A percentile compares a stretch with the other conserved stretches of the same genome.
Evolutionary conservation across 2,329 filamentous ascomycete species (phyloP).

Genomic region (Coleophoma cylindrospora): DNA sequence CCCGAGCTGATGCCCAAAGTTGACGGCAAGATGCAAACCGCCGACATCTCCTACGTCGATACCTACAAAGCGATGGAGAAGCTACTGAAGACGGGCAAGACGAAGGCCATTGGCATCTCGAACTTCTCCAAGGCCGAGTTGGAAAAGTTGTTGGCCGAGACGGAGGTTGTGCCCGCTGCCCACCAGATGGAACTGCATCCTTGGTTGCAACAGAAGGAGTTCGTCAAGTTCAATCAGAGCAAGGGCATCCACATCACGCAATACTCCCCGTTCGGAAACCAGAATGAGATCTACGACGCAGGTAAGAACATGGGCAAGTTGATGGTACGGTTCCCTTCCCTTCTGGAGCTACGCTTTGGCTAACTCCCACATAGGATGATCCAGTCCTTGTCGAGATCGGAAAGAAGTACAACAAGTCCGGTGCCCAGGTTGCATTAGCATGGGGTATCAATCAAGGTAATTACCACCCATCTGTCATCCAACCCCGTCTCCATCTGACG

Average conservation of each 20-base stretch:
- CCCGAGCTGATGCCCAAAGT: slow-evolving; percentile 18
- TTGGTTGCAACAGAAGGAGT: slow-evolving; percentile 44
- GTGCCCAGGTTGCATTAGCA: slow-evolving; percentile 54
- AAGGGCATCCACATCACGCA: slow-evolving; percentile 38
- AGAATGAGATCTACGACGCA: slow-evolving; percentile 56
- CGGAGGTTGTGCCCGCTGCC: slow-evolving; percentile 44
- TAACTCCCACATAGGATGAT: slow-evolving; percentile 36
- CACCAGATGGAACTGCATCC: slow-evolving; percentile 55
- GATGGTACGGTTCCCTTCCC: slow-evolving; percentile 14
- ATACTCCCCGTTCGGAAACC: slow-evolving; percentile 50
- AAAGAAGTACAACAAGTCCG: slow-evolving; percentile 47
- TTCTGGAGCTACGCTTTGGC: not conserved
- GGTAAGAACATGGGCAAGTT: slow-evolving; percentile 47
- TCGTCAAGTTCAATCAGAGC: slow-evolving; percentile 37
- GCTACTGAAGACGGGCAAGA: slow-evolving; percentile 44
- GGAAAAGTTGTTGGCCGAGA: slow-evolving; percentile 33
- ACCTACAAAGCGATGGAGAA: slow-evolving; percentile 57
- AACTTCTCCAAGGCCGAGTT: slow-evolving; percentile 48
- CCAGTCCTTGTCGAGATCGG: slow-evolving; percentile 47
- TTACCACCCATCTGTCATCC: not conserved
- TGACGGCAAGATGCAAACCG: slow-evolving; percentile 16
- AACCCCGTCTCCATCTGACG: not conserved
- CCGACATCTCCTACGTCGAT: slow-evolving; percentile 30
- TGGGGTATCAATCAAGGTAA: slow-evolving; percentile 44
- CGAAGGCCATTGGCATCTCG: slow-evolving; percentile 54